Evolutionary conservation across 805 yeast genomes (phyloP), one percentile per base, ranked within the genome.

Genomic region (Cyberlindnera americana): DNA sequence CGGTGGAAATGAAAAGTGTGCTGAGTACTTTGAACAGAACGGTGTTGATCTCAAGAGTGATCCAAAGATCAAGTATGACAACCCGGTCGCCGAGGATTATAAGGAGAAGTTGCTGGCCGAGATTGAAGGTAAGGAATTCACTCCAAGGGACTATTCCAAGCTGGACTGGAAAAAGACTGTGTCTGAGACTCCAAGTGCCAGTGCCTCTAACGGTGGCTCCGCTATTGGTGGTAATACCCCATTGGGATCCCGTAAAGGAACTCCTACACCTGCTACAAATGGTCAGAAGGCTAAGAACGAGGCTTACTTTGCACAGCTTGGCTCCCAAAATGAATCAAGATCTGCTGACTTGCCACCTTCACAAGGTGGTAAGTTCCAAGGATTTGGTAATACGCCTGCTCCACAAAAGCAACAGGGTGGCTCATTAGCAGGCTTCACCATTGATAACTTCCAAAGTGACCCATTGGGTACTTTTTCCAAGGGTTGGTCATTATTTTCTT

Each of bases 401-500:
- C 77, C 82, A 21, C 44, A 50, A 10, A 33, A 27, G 34, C 29
- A 50, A 28, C 45, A 43, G 37, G 53, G 56, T 29, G 75, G 77
- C 2, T 65, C 80, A 8, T 62, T 77, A 26, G 57, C 82, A 9
- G 72, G 73, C 1, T 72, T 87, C 53, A 77, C 83, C 7, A 53
- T 84, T 9, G 86, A 83, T 47, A 78, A 78, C 39, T 66, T 85
- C 36, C 95, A 83, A 60, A 64, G 61, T 28, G 98, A 93, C 59
- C 98, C 99, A 6, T 52, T 90, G 37, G 95, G 95, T n/a, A 83
- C 97, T 1, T 72, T 93, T 38, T 62, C 86, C 28, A 87, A 81
- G 63, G 98, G 99, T 17, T 93, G 98, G 96, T 90, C 95, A 19
- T 66, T 93, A 47, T 88, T 93, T 56, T 81, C 96, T 10, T 70